Percentiles rank a stretch among this genome's conserved stretches.
These are phyloP conservation scores for Cryphonectria naterciae DNA, from an alignment of 2,329 filamentous ascomycete species.

Conservation along the genomic window DNA sequence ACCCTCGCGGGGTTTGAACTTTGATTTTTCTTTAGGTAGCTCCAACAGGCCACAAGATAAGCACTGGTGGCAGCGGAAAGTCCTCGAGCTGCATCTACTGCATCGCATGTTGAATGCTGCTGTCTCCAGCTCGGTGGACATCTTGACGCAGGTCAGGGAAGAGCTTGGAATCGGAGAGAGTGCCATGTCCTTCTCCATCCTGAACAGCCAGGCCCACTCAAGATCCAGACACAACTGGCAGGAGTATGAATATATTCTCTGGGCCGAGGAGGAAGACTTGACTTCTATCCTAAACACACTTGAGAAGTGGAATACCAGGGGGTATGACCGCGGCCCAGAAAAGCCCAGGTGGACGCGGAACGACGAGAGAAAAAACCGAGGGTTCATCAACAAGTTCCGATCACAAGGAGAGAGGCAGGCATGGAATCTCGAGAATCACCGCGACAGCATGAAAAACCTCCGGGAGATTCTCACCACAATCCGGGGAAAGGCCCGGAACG, in stretches of 20 bases:
- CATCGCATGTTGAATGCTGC: constrained; percentile 29
- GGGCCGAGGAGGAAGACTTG: constrained; percentile 14
- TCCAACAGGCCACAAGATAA: constrained; percentile 15
- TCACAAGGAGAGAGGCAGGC: constrained; percentile 13
- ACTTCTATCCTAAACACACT: neutral
- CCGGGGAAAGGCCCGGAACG: constrained; percentile 25
- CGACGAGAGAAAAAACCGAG: constrained; percentile 39
- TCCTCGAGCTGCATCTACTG: constrained; percentile 37
- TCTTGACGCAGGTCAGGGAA: neutral
- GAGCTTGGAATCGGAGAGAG: constrained; percentile 11
- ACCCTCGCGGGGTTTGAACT: neutral
- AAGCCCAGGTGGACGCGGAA: constrained; percentile 39
- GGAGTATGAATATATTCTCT: constrained; percentile 13
- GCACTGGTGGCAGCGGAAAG: constrained; percentile 37
- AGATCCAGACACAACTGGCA: constrained; percentile 12
- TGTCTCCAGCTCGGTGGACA: neutral
- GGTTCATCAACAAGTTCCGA: constrained; percentile 23
- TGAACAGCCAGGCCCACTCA: neutral
- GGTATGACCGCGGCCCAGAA: constrained; percentile 34
- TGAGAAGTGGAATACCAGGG: constrained; percentile 34
- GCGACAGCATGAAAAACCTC: constrained; percentile 12
- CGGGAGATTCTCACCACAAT: neutral
- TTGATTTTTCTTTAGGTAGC: accelerated
- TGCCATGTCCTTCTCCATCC: neutral
- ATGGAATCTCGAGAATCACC: constrained; percentile 2